Conservation (phyloP, 495 filamentous ascomycete species). For the Aspergillus sclerotiicarbonarius region DNA sequence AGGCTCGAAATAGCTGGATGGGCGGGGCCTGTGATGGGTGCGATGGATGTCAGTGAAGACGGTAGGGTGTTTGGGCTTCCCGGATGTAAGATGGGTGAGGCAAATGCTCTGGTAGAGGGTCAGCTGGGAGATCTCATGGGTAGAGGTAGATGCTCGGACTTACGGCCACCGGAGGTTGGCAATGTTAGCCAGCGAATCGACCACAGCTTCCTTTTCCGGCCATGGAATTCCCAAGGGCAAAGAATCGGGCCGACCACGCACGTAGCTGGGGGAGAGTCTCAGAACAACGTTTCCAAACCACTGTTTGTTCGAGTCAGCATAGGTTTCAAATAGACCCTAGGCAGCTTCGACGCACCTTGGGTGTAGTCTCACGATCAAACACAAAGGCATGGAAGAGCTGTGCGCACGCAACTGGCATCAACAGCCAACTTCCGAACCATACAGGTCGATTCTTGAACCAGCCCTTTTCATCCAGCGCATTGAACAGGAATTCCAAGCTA, state of each 20-base stretch:
- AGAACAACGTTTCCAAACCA: conserved; percentile 73
- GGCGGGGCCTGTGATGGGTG: conserved; percentile 76
- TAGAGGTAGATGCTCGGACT: conserved; percentile 26
- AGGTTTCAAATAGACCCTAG: not conserved
- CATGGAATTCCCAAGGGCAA: conserved; percentile 67
- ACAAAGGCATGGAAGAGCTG: conserved; percentile 90
- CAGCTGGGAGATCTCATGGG: not conserved
- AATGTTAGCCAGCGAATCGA: conserved; percentile 78
- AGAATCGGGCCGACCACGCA: conserved; percentile 66
- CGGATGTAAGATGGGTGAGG: conserved; percentile 86
- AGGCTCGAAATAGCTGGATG: conserved; percentile 80
- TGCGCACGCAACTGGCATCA: conserved; percentile 88
- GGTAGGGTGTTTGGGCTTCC: conserved; percentile 62
- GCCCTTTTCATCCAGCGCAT: conserved; percentile 74
- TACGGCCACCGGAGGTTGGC: conserved; percentile 83
- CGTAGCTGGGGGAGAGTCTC: conserved; percentile 70
- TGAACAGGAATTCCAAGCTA: conserved; percentile 84
- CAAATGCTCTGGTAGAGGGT: conserved; percentile 54
- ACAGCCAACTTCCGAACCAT: conserved; percentile 97
- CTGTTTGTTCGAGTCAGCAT: conserved; percentile 30
- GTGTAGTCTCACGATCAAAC: conserved; percentile 89
- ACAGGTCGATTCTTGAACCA: conserved; percentile 70
- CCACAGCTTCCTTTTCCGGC: conserved; percentile 72
- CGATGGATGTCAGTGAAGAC: conserved; percentile 59
- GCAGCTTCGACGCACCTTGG: conserved; percentile 42